Conservation (phyloP, 805 yeast species). For the Pichia gijzeniarum region DNA sequence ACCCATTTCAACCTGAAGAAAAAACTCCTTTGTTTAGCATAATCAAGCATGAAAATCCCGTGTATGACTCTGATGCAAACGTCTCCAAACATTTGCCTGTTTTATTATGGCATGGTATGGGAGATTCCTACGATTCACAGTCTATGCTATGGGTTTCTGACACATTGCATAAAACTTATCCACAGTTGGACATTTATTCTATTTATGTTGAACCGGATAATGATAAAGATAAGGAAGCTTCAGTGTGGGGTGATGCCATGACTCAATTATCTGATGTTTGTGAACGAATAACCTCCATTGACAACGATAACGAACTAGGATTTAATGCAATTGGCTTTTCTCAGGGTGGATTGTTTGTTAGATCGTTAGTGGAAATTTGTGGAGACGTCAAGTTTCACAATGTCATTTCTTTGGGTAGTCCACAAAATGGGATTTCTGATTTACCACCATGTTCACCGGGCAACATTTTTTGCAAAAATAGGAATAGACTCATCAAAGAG, state of each 20-base stretch:
- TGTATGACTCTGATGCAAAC: background rate
- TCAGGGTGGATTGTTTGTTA: constrained; percentile 77
- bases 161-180: constrained; percentile 38
- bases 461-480: constrained; percentile 44
- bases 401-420: constrained; percentile 72
- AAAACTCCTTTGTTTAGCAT: background rate
- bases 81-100: constrained; percentile 28
- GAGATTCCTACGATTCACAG: constrained; percentile 62
- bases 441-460: constrained; percentile 49
- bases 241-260: constrained; percentile 55
- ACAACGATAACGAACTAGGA: constrained; percentile 35
- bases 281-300: constrained; percentile 37
- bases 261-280: constrained; percentile 52
- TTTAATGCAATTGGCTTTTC: constrained; percentile 75
- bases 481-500: constrained; percentile 47
- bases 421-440: constrained; percentile 71
- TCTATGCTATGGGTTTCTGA: constrained; percentile 46
- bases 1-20: too few species aligned
- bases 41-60: background rate
- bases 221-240: constrained; percentile 44
- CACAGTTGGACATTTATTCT: constrained; percentile 48
- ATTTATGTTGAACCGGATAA: constrained; percentile 46
- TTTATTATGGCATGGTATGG: constrained; percentile 82
- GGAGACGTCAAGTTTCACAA: constrained; percentile 36
- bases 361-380: constrained; percentile 62